phyloP scores from a whole-genome alignment of 805 yeast species.

The Hanseniaspora mollemarum region DNA sequence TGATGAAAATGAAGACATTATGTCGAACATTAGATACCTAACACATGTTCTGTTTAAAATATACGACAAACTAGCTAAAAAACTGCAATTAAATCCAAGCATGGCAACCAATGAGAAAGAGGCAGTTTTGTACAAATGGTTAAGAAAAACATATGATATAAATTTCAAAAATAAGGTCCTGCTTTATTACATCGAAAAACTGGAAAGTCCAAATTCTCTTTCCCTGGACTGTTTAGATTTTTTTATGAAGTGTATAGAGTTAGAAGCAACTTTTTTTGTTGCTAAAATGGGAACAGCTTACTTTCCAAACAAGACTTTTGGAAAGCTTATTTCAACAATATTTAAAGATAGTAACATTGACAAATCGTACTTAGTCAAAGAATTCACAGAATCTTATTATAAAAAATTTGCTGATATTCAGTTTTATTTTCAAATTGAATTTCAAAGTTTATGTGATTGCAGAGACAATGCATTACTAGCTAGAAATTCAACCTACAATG shows the following conservation, averaged over 20 bases:
- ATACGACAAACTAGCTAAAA: constrained; percentile 27
- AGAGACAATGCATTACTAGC: constrained; percentile 18
- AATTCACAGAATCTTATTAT: constrained; percentile 48
- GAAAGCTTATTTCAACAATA: constrained; percentile 32
- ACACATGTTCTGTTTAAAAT: constrained; percentile 27
- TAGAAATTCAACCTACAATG: constrained; percentile 24
- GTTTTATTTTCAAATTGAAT: constrained; percentile 52
- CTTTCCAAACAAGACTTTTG: constrained; percentile 50
- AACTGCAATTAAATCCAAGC: constrained; percentile 25
- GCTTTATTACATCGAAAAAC: constrained; percentile 33
- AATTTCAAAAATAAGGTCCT: constrained; percentile 37
- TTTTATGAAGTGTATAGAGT: constrained; percentile 42
- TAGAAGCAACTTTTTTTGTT: constrained; percentile 46
- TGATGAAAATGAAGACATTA: constrained; percentile 19
- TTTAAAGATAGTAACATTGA: constrained; percentile 34
- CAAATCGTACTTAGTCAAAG: constrained; percentile 39
- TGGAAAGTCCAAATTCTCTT: constrained; percentile 35
- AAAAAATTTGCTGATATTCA: constrained; percentile 63
- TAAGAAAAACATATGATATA: constrained; percentile 43
- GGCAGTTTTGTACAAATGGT: constrained; percentile 48
- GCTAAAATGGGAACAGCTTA: constrained; percentile 43
- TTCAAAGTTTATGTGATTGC: constrained; percentile 26
- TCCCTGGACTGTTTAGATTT: constrained; percentile 46
- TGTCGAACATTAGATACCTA: constrained; percentile 24
- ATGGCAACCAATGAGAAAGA: constrained; percentile 35